These are phyloP conservation scores for Pittosporum tobira DNA, from an alignment of 129 eudicot genomes.

Conservation along the genomic window DNA sequence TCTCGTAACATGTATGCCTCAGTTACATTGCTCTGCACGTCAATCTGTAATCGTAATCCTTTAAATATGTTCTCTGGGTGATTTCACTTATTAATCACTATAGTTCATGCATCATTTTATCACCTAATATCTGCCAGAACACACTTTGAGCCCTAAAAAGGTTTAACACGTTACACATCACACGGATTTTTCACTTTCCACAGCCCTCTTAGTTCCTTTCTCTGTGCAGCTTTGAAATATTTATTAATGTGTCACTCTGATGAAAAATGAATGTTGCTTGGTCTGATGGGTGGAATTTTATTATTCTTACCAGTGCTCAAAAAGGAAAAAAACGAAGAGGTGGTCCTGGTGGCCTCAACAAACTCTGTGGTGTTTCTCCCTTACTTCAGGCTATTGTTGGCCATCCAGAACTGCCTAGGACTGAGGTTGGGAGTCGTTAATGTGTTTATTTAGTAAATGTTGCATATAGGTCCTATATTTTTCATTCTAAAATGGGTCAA, in stretches of 20 bases:
- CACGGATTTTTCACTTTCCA: not conserved
- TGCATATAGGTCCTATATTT: not conserved
- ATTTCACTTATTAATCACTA: too few species aligned
- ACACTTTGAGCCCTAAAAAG: not conserved
- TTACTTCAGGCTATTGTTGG: conserved; percentile 56
- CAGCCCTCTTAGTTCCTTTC: not conserved
- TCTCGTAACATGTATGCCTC: too few species aligned
- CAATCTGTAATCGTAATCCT: not conserved
- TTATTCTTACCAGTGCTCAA: conserved; percentile 31
- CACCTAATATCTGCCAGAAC: not conserved
- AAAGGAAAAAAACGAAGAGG: conserved; percentile 45
- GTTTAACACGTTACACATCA: too few species aligned
- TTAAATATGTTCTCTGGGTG: not conserved
- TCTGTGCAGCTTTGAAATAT: not conserved
- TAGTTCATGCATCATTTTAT: not conserved
- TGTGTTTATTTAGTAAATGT: not conserved
- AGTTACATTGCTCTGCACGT: too few species aligned
- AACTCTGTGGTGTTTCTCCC: conserved; percentile 58
- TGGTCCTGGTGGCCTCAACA: conserved; percentile 63
- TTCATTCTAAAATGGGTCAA: not conserved
- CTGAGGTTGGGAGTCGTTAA: conserved; percentile 30
- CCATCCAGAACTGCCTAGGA: conserved; percentile 45
- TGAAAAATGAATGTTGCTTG: not conserved
- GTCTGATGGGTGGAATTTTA: not conserved
- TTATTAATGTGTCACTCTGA: not conserved